Evolutionary conservation across 2,329 filamentous ascomycete genomes (phyloP), one percentile per base, ranked within the genome.

Genomic region (Scedosporium apiospermum): DNA sequence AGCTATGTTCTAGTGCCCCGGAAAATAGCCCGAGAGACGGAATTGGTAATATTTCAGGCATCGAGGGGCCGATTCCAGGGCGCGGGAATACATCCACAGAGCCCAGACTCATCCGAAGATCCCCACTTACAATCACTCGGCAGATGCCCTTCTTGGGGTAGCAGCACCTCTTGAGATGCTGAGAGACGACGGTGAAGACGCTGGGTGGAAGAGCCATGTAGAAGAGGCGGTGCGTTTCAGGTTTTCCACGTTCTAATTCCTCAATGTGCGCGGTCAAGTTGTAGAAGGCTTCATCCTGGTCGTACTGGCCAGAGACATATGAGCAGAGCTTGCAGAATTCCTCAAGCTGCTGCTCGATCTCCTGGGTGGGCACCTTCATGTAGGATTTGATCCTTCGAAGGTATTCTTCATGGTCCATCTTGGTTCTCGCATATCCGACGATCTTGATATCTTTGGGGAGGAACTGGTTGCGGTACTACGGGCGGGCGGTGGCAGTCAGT

Each of bases 181-280:
- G 91, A 3, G 93, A 98, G 66, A 99, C 95, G 65, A 93, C 91
- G 69, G 91, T 98, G 82, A 99, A 99, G 72, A 99, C 95, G 70
- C 92, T 97, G 58, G 95, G 95, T 5, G 95, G 95, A 38, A 99
- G 84, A 6, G 95, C 95, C 95, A 99, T 99, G 85, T 99, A 99
- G 82, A 99, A 99, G 70, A 99, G 84, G 70, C 95, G 87, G 80
- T 99, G 89, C 69, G 88, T 89, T 80, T 96, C 90, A 68, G 88
- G 83, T 68, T 88, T 87, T 66, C 86, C 89, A 73, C 89, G 82
- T 82, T 99, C 95, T 38, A 98, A 80, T 69, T 91, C 86, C 73
- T 91, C 85, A 63, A 99, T 82, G 75, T 97, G 92, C 75, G 89
- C 87, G 77, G 91, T 88, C 66, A 99, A 86, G 69, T 86, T 82